Percentiles rank a stretch among this genome's conserved stretches.
Conservation (phyloP, 2,329 filamentous ascomycete species). For the Ceratocystis cubensis region DNA sequence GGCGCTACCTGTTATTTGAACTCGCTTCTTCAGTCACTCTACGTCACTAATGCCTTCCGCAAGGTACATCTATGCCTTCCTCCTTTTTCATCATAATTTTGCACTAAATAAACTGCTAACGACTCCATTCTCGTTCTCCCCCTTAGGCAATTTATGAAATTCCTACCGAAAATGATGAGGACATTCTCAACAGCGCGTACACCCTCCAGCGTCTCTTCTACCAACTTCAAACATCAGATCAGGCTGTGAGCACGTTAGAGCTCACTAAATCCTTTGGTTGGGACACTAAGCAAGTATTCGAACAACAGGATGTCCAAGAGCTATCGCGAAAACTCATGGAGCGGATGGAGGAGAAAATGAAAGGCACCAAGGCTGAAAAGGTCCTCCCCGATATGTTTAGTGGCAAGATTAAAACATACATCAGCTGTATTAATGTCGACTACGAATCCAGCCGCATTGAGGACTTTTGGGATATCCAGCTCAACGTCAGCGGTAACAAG, state of each 20-base stretch:
- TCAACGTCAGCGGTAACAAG: slow-evolving; percentile 91
- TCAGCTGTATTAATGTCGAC: slow-evolving; percentile 95
- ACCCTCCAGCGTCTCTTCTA: slow-evolving; percentile 91
- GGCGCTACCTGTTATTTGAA: slow-evolving; percentile 86
- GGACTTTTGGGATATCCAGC: slow-evolving; percentile 97
- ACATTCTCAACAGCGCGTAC: slow-evolving; percentile 78
- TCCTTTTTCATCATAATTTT: not conserved
- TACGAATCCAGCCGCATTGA: slow-evolving; percentile 93
- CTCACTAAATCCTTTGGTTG: slow-evolving; percentile 95
- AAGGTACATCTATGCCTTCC: slow-evolving; percentile 44
- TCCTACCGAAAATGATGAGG: slow-evolving; percentile 74
- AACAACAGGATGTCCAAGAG: slow-evolving; percentile 97
- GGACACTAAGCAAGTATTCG: slow-evolving; percentile 95
- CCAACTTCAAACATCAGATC: slow-evolving; percentile 73
- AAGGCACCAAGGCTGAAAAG: slow-evolving; percentile 83
- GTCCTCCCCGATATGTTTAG: slow-evolving; percentile 84
- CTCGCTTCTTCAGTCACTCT: slow-evolving; percentile 70
- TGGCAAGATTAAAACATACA: slow-evolving; percentile 97
- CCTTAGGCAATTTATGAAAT: slow-evolving; percentile 86
- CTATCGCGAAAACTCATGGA: slow-evolving; percentile 95
- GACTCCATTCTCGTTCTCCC: not conserved
- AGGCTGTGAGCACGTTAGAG: slow-evolving; percentile 79
- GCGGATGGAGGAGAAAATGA: slow-evolving; percentile 94
- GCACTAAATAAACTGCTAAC: not conserved
- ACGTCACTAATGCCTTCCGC: slow-evolving; percentile 84